These are phyloP conservation scores for Tulasnella sp. DNA, from an alignment of 768 basidiomycete genomes.

Conservation along the genomic window DNA sequence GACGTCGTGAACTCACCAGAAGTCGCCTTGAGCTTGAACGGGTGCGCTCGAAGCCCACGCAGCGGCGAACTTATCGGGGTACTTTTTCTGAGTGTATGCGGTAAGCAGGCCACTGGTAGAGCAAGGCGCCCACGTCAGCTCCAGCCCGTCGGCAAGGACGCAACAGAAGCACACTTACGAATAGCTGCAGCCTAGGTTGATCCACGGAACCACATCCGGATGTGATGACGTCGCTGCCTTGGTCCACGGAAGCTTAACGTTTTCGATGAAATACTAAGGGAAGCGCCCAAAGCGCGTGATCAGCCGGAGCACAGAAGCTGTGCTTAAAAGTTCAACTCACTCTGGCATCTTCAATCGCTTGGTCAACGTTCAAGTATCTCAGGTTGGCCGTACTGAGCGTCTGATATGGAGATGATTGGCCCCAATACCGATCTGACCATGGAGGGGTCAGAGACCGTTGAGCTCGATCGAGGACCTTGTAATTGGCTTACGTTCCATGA, in stretches of 20 bases:
- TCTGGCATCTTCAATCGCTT: constrained; percentile 1
- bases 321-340: not conserved
- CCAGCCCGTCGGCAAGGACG: too few species aligned
- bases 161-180: not conserved
- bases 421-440: constrained; percentile 14
- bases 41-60: constrained; percentile 18
- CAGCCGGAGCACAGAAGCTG: too few species aligned
- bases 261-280: constrained; percentile 16
- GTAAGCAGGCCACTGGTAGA: constrained; percentile 1
- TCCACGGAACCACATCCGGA: constrained; percentile 1
- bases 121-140: too few species aligned
- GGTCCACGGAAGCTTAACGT: constrained; percentile 13
- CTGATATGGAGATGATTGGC: constrained; percentile 3
- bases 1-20: not conserved
- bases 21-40: constrained; percentile 16
- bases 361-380: not conserved
- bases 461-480: not conserved
- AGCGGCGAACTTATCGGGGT: constrained; percentile 15
- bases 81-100: constrained; percentile 10
- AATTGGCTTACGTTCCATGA: constrained; percentile 17
- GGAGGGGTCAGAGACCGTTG: not conserved
- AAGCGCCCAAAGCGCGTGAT: too few species aligned
- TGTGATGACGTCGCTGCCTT: not conserved
- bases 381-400: constrained; percentile 4
- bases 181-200: constrained; percentile 15